These are phyloP conservation scores for Quercus gilva DNA, from an alignment of 306 rosid species.

Conservation along the genomic window DNA sequence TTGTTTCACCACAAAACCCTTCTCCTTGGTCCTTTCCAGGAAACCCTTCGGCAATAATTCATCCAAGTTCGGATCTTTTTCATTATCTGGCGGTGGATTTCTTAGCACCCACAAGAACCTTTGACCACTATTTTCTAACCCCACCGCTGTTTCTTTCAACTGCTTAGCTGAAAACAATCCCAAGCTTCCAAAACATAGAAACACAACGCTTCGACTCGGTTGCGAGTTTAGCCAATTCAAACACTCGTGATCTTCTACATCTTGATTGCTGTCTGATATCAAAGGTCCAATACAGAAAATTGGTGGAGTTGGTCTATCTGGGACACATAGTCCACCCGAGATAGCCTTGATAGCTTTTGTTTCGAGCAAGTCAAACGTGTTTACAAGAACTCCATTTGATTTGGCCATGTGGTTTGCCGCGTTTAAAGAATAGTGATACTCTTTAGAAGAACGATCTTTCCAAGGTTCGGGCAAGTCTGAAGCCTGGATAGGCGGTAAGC, in stretches of 20 bases:
- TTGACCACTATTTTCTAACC: not conserved
- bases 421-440: not conserved
- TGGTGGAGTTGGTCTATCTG: no score
- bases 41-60: not conserved
- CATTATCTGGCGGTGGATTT: not conserved
- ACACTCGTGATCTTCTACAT: not conserved
- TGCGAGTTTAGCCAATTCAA: constrained; percentile 1
- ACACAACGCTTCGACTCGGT: not conserved
- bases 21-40: not conserved
- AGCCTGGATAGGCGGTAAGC: not conserved
- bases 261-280: not conserved
- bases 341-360: no score
- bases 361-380: no score
- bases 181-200: not conserved
- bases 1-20: not conserved
- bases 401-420: not conserved
- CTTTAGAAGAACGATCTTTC: not conserved
- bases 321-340: no score
- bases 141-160: not conserved
- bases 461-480: not conserved
- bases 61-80: not conserved
- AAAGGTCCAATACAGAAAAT: not conserved
- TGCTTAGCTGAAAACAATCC: no score
- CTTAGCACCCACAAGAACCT: constrained; percentile 6
- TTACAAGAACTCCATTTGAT: no score